Conservation (phyloP, 208 protist genomes). For the Novymonas esmeraldas region DNA sequence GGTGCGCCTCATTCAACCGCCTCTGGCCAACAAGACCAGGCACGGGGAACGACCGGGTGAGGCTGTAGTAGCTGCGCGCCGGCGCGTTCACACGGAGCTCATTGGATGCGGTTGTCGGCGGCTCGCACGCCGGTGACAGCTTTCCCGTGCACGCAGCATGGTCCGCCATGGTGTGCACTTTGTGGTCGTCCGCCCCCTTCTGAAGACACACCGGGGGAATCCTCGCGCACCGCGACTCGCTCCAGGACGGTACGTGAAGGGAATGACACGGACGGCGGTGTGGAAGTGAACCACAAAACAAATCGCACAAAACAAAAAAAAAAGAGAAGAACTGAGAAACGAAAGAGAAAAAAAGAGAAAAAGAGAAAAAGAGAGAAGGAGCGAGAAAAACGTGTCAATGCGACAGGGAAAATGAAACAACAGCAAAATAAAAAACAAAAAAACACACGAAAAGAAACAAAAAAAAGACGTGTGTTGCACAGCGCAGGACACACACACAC, state of each 20-base stretch:
- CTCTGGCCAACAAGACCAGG: not conserved
- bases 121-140: not conserved
- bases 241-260: not conserved
- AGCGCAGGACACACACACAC: not conserved
- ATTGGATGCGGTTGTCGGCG: not conserved
- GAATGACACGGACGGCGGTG: not conserved
- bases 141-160: not conserved
- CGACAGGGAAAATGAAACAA: conserved; percentile 18
- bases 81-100: not conserved
- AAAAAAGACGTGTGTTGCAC: too few relatives aligned
- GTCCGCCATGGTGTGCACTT: not conserved
- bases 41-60: not conserved
- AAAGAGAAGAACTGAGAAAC: not conserved
- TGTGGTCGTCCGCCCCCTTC: too few relatives aligned
- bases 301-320: conserved; percentile 8
- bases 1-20: not conserved
- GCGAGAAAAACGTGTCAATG: conserved; percentile 10
- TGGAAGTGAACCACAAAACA: not conserved
- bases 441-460: not conserved
- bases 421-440: conserved; percentile 10
- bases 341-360: conserved; percentile 1
- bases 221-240: not conserved
- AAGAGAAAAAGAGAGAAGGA: not conserved
- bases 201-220: too few relatives aligned
- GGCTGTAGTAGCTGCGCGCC: conserved; percentile 7